phyloP scores from a whole-genome alignment of 139 green algal genomes.

The Chlamydomonas schloesseri region DNA sequence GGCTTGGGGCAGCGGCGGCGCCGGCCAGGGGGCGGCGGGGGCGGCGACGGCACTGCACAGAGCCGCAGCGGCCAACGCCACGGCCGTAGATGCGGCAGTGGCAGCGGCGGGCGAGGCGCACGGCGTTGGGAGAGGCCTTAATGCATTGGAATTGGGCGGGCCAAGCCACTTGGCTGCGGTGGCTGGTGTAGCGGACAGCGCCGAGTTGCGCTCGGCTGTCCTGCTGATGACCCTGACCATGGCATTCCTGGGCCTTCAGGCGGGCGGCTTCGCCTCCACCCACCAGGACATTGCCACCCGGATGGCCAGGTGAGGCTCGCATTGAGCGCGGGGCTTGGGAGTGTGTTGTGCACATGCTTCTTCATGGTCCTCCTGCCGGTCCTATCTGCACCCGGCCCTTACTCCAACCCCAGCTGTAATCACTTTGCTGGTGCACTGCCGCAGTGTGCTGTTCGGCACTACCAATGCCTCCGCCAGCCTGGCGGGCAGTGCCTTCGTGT shows the following conservation, averaged over 20 bases:
- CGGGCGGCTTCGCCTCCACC: slow-evolving; percentile 82
- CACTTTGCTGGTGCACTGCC: no score
- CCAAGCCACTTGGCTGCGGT: no score
- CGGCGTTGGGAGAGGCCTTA: no score
- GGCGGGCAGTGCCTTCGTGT: slow-evolving; percentile 71
- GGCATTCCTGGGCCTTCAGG: slow-evolving; percentile 66
- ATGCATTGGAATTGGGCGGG: no score
- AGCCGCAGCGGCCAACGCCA: neutral
- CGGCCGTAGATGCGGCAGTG: neutral
- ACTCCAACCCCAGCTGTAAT: no score
- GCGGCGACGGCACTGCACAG: neutral
- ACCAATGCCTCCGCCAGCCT: slow-evolving; percentile 79
- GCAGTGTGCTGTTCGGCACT: slow-evolving; percentile 70
- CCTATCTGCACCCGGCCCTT: no score
- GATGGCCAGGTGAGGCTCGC: slow-evolving; percentile 53
- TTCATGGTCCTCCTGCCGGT: no score
- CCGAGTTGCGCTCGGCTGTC: slow-evolving; percentile 58
- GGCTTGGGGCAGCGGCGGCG: slow-evolving; percentile 15
- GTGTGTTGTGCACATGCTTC: no score
- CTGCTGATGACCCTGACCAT: slow-evolving; percentile 63
- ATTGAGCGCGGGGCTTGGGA: no score
- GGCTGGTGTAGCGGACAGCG: neutral
- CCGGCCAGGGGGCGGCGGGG: neutral
- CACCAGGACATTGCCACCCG: slow-evolving; percentile 84
- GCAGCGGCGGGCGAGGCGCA: neutral